A percentile compares a stretch with the other conserved stretches of the same genome.
These are phyloP conservation scores for Talaromyces marneffei DNA, from an alignment of 2,329 filamentous ascomycete genomes.

Conservation along the genomic window DNA sequence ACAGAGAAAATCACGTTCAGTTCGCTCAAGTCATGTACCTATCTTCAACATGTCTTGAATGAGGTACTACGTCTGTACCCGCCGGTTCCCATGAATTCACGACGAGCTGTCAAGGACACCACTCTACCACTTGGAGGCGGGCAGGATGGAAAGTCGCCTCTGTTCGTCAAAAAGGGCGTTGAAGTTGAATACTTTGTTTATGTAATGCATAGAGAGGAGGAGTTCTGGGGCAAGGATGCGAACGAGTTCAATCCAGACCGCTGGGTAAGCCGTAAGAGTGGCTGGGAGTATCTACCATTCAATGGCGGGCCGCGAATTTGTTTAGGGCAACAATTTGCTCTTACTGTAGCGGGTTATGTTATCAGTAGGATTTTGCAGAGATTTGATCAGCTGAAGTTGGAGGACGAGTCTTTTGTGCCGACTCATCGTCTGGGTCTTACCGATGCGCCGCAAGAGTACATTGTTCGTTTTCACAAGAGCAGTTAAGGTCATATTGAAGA, in stretches of 20 bases:
- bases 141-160: constrained; percentile 43
- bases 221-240: constrained; percentile 44
- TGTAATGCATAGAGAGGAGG: constrained; percentile 63
- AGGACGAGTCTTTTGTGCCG: not conserved
- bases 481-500: not conserved
- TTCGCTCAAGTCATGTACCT: constrained; percentile 11
- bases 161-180: constrained; percentile 62
- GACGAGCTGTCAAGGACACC: constrained; percentile 34
- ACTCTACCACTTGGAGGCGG: constrained; percentile 12
- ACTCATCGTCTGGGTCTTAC: not conserved
- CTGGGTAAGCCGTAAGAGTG: constrained; percentile 45
- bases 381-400: not conserved
- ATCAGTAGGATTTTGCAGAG: not conserved
- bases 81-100: constrained; percentile 40
- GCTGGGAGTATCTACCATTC: constrained; percentile 37
- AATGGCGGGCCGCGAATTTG: constrained; percentile 24
- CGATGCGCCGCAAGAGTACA: not conserved
- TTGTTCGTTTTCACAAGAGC: not conserved
- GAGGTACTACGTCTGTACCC: constrained; percentile 49
- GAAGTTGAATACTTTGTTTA: constrained; percentile 56
- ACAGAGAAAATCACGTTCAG: constrained; percentile 28
- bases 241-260: constrained; percentile 45
- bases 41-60: constrained; percentile 15
- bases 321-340: constrained; percentile 18
- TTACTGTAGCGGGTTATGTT: not conserved